These are phyloP conservation scores for Agrocybe chaxingu DNA, from an alignment of 768 basidiomycete genomes.

Conservation along the genomic window DNA sequence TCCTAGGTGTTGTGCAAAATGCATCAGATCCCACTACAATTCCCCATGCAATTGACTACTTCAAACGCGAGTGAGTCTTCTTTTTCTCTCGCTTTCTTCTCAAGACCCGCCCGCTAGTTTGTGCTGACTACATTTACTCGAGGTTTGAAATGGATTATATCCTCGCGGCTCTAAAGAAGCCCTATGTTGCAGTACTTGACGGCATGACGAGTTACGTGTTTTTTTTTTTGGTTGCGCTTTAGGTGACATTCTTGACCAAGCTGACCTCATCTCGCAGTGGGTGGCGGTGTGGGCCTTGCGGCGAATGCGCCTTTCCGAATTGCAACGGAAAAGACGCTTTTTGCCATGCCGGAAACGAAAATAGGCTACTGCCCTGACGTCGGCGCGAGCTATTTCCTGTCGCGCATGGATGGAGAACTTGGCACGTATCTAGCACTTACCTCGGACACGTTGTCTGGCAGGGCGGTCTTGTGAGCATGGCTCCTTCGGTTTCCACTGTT, in stretches of 20 bases:
- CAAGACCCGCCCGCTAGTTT: neutral
- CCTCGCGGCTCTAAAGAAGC: conserved; percentile 69
- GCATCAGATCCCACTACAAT: conserved; percentile 50
- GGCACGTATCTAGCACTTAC: conserved; percentile 95
- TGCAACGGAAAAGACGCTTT: conserved; percentile 87
- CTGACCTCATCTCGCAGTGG: conserved; percentile 54
- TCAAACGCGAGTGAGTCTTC: conserved; percentile 75
- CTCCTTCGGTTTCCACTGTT: conserved; percentile 2
- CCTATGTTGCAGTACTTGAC: conserved; percentile 90
- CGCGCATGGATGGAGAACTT: conserved; percentile 85
- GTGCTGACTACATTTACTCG: conserved; percentile 2
- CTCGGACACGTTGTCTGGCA: conserved; percentile 64
- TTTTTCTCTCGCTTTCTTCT: conserved; percentile 12
- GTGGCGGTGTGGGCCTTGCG: conserved; percentile 89
- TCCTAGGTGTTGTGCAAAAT: conserved; percentile 53
- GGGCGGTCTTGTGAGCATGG: conserved; percentile 77
- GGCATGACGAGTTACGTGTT: conserved; percentile 84
- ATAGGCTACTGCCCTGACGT: conserved; percentile 93
- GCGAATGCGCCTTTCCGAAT: conserved; percentile 86
- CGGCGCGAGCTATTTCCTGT: conserved; percentile 86
- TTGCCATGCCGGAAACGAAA: conserved; percentile 97
- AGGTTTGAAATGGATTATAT: conserved; percentile 83
- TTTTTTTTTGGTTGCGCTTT: conserved; percentile 42
- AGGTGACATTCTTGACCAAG: conserved; percentile 4
- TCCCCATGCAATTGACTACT: conserved; percentile 75